Base-by-base conservation (phyloP, 2,329 filamentous ascomycete genomes). In the Dothideomycetes sp. region DNA sequence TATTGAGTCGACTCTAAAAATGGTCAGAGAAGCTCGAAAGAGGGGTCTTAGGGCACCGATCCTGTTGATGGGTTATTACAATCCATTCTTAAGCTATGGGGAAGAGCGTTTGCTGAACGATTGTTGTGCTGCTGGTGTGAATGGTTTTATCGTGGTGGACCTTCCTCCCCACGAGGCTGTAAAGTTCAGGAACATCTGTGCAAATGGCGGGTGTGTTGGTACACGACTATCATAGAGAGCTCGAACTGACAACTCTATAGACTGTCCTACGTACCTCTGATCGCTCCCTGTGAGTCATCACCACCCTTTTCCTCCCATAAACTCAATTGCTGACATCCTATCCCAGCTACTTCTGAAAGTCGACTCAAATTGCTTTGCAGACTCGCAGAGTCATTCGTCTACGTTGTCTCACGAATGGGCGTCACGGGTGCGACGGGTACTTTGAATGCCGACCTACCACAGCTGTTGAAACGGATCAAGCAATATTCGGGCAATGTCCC, bases 51-150 rank as follows among this genome's bases (percentile, higher is more conserved):
- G 73, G 53, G 78, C 81, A 1, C 91, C 91, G 1, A 76, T 98
- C 31, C 66, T 98, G 56, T 75, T 98, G 49, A 98, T 98, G 91
- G 91, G 91, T 54, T 98, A 98, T 74, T 98, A 94, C 68, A 98
- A 98, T 68, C 91, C 91, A 1, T 72, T 96, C 45, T 70, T 96
- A 45, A 85, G 82, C 54, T 98, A 96, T 59, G 91, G 91, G 38
- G 91, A 98, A 66, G 87, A 94, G 65, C 75, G 73, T 45, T 78
- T 96, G 62, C 69, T 98, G 40, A 73, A 77, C 51, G 88, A 96
- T 61, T 85, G 86, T 60, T 81, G 81, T 58, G 76, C 77, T 40
- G 83, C 85, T 3, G 86, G 88, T 18, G 78, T 94, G 58, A 95
- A 94, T 64, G 89, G 91, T 43, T 96, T 96, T 65, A 95, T 98